These are phyloP conservation scores for Magnolia changhungtana DNA, from an alignment of 164 flowering plant genomes.

Conservation along the genomic window DNA sequence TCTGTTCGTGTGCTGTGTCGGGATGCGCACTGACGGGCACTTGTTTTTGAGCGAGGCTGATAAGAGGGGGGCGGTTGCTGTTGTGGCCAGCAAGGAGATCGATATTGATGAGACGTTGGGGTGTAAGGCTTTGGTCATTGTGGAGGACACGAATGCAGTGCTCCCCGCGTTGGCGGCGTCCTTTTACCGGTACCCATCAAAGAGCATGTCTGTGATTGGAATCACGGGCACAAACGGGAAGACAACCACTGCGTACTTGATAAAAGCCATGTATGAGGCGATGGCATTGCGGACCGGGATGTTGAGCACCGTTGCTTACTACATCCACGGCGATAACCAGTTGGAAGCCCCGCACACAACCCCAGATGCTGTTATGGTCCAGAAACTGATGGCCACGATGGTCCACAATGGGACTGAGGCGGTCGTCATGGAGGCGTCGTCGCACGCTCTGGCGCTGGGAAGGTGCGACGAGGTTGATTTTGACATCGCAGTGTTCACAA, in stretches of 20 bases:
- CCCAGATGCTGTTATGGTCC: constrained; percentile 78
- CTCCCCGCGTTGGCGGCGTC: constrained; percentile 78
- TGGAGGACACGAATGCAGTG: constrained; percentile 79
- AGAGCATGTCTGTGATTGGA: constrained; percentile 85
- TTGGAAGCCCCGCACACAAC: constrained; percentile 52
- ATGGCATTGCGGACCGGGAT: constrained; percentile 95
- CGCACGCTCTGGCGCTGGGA: constrained; percentile 61
- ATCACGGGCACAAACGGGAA: constrained; percentile 88
- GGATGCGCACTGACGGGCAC: constrained; percentile 82
- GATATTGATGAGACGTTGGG: constrained; percentile 80
- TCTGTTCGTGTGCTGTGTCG: constrained; percentile 87
- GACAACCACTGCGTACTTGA: constrained; percentile 67
- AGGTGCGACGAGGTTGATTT: constrained; percentile 82
- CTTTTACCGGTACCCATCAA: constrained; percentile 72
- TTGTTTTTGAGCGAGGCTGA: constrained; percentile 81
- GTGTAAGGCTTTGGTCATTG: constrained; percentile 88
- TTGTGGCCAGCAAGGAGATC: constrained; percentile 91
- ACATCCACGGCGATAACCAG: constrained; percentile 80
- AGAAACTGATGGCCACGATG: constrained; percentile 95
- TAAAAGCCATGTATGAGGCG: constrained; percentile 83
- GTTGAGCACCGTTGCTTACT: constrained; percentile 69
- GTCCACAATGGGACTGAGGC: constrained; percentile 92
- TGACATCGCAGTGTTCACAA: constrained; percentile 88
- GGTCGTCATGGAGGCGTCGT: constrained; percentile 90
- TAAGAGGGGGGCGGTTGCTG: constrained; percentile 97